phyloP scores from a whole-genome alignment of 805 yeast genomes.

The Kodamaea hsintzibuensis region DNA sequence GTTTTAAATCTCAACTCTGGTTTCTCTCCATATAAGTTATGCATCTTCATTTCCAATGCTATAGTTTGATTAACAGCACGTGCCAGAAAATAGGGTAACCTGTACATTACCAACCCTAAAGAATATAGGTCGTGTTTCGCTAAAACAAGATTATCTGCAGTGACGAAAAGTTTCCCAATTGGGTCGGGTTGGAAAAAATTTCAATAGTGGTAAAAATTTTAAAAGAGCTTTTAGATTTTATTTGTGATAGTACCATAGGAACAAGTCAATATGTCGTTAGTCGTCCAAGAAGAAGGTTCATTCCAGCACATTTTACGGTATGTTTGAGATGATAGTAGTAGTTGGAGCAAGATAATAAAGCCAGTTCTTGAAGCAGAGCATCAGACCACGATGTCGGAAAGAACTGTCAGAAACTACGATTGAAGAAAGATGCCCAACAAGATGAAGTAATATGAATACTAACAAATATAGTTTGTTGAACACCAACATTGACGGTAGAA shows the following conservation, averaged over 20 bases:
- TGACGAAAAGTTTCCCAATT: not conserved
- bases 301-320: conserved; percentile 99
- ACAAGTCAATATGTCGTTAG: conserved; percentile 78
- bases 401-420: not conserved
- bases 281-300: conserved; percentile 98
- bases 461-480: conserved; percentile 78
- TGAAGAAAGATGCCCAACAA: not conserved
- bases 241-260: conserved; percentile 14
- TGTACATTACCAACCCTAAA: not conserved
- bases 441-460: not conserved
- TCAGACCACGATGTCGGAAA: not conserved
- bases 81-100: conserved; percentile 13
- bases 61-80: conserved; percentile 11
- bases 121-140: not conserved
- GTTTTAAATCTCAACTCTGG: no score
- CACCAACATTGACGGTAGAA: conserved; percentile 99
- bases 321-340: conserved; percentile 35
- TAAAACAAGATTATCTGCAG: not conserved
- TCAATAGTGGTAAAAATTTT: conserved; percentile 17
- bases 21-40: no score
- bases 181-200: conserved; percentile 17
- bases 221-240: conserved; percentile 13
- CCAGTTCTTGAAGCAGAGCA: not conserved
- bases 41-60: no score
- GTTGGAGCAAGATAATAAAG: not conserved